A percentile compares a stretch with the other conserved stretches of the same genome.
Evolutionary conservation across 331 rosid genomes (phyloP).

Genomic region (Acacia concinna): DNA sequence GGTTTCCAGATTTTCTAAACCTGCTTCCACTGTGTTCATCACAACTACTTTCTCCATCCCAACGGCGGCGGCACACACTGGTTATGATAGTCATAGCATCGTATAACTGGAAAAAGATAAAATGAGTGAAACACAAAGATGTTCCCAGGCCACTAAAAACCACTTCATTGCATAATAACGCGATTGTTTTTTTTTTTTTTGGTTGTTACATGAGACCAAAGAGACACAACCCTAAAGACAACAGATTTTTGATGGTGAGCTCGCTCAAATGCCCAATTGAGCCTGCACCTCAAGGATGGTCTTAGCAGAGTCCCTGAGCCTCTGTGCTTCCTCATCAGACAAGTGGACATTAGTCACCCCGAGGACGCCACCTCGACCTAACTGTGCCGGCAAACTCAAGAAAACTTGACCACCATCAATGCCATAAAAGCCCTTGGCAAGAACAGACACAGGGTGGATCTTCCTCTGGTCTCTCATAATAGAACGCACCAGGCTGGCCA

Average conservation of each 20-base stretch:
- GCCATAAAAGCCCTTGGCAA: slow-evolving; percentile 71
- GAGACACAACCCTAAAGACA: not conserved
- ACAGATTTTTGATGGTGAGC: too few species aligned
- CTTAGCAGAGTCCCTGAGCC: slow-evolving; percentile 63
- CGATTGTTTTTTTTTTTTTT: too few species aligned
- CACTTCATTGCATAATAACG: too few species aligned
- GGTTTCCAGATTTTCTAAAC: too few species aligned
- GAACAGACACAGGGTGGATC: slow-evolving; percentile 81
- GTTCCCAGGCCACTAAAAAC: not conserved
- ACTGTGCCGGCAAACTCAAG: slow-evolving; percentile 79
- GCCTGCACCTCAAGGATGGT: slow-evolving; percentile 63
- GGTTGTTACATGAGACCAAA: not conserved
- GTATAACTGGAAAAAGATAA: not conserved
- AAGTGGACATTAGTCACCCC: slow-evolving; percentile 77
- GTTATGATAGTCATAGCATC: not conserved
- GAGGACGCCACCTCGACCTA: slow-evolving; percentile 75
- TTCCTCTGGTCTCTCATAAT: slow-evolving; percentile 75
- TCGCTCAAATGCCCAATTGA: slow-evolving; percentile 61
- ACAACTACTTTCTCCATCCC: too few species aligned
- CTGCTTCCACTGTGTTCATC: too few species aligned
- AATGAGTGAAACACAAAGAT: not conserved
- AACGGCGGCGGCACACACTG: too few species aligned
- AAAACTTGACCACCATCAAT: slow-evolving; percentile 72
- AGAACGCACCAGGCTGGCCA: slow-evolving; percentile 60
- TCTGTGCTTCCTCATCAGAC: slow-evolving; percentile 53